Evolutionary conservation across 1,284 basidiomycete genomes (phyloP), one percentile per base, ranked within the genome.

Genomic region (Puccinia triticina): DNA sequence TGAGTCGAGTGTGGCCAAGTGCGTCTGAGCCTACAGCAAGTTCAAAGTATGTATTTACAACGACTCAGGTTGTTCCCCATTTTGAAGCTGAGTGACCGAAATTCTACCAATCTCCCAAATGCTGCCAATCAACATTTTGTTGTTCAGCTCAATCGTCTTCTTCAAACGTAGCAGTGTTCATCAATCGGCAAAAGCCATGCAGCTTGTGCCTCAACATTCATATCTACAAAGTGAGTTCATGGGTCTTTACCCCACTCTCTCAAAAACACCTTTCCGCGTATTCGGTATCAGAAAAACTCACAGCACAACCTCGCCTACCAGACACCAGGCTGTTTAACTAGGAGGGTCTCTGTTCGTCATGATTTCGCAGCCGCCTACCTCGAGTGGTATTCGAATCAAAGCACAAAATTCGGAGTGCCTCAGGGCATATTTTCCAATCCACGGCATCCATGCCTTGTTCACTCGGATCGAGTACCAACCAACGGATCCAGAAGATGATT

Each of bases 341-440:
- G n/a, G 66, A 69, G 12, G 43, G 43, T 40, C 26, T n/a, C 43
- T 14, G 23, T 48, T 21, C n/a, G 46, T 23, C 37, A 40, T n/a
- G 16, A 23, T 53, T 50, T 50, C 48, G 48, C 48, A n/a, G n/a
- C n/a, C n/a, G n/a, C n/a, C 8, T 50, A n/a, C 43, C 11, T 14
- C 43, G 23, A 32, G 37, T 21, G 40, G 12, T 46, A 48, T n/a
- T 48, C 66, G n/a, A 48, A 69, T 69, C n/a, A 69, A 69, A 69
- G 43, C n/a, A 48, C 66, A 69, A 12, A 69, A 46, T 4, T 48
- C 66, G n/a, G 66, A 69, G 11, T 46, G 43, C 43, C 40, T 69
- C 43, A 46, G 66, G 66, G 66, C n/a, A 48, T 69, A 69, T 69
- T 69, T 69, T 21, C 66, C 66, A 26, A 69, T 69, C 23, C 66